These are phyloP conservation scores for Amanita thiersii DNA, from an alignment of 768 basidiomycete genomes.

Conservation along the genomic window DNA sequence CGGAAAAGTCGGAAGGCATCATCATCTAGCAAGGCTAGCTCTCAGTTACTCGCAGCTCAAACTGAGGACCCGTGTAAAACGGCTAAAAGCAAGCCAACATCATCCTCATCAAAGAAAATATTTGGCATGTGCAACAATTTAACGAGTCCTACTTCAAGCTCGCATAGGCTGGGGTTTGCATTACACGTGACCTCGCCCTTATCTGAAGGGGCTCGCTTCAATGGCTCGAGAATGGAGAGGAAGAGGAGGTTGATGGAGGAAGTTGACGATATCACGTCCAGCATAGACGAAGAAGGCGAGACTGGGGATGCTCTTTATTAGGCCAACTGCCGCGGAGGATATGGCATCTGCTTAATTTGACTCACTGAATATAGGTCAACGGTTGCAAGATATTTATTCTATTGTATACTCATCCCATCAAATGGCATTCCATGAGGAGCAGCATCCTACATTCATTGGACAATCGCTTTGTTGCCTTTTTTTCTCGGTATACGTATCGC, in stretches of 20 bases:
- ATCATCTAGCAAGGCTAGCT: too few relatives aligned
- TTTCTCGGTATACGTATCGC: background rate
- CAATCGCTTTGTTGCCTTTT: background rate
- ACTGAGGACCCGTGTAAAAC: too few relatives aligned
- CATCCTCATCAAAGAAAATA: slow-evolving; percentile 18
- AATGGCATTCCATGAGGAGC: slow-evolving; percentile 1
- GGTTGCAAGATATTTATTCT: slow-evolving; percentile 8
- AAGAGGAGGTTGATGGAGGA: slow-evolving; percentile 9
- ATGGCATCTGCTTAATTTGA: slow-evolving; percentile 4
- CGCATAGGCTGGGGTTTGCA: slow-evolving; percentile 17
- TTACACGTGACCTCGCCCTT: slow-evolving; percentile 6
- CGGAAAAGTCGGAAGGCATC: slow-evolving; percentile 34
- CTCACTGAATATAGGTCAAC: slow-evolving; percentile 2
- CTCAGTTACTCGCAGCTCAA: too few relatives aligned
- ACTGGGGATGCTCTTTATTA: background rate
- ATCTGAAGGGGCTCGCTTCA: background rate
- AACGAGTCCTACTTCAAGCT: slow-evolving; percentile 16
- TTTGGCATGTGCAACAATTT: slow-evolving; percentile 7
- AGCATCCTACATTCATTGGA: slow-evolving; percentile 3
- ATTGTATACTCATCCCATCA: background rate
- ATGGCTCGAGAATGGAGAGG: slow-evolving; percentile 1
- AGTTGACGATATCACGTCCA: slow-evolving; percentile 1
- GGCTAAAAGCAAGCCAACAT: slow-evolving; percentile 16
- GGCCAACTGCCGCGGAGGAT: background rate
- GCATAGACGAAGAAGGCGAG: slow-evolving; percentile 2